Evolutionary conservation across 495 filamentous ascomycete genomes (phyloP).

Genomic region (Trichoderma gamsii): DNA sequence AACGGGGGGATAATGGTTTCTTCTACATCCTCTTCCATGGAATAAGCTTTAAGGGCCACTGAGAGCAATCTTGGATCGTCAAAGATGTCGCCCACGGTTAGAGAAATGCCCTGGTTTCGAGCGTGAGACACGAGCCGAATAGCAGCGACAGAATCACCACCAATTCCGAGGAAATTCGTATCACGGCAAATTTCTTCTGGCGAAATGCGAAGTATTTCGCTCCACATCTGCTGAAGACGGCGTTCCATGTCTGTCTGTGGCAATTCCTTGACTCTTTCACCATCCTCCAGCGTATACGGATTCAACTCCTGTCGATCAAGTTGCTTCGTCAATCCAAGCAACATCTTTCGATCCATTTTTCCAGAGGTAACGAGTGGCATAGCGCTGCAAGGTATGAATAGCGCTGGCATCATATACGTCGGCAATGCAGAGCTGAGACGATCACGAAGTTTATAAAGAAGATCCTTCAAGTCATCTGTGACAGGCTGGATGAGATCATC

Average conservation of each 20-base stretch:
- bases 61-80: not conserved
- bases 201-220: constrained; percentile 16
- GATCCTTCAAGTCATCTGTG: not conserved
- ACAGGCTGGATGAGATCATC: not conserved
- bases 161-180: constrained; percentile 26
- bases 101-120: constrained; percentile 16
- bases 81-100: constrained; percentile 23
- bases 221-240: constrained; percentile 23
- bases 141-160: constrained; percentile 34
- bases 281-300: constrained; percentile 29
- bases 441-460: not conserved
- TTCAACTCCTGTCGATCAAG: not conserved
- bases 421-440: constrained; percentile 40
- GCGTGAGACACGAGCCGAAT: constrained; percentile 27
- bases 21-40: not conserved
- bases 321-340: not conserved
- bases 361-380: not conserved
- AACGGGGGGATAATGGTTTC: not conserved
- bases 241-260: constrained; percentile 19
- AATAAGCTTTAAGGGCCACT: not conserved
- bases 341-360: constrained; percentile 6
- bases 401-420: constrained; percentile 53
- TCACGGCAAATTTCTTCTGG: constrained; percentile 19
- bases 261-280: not conserved
- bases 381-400: constrained; percentile 31